Evolutionary conservation across 495 filamentous ascomycete genomes (phyloP), one percentile per base, ranked within the genome.

Genomic region (Daldinia concentrica): DNA sequence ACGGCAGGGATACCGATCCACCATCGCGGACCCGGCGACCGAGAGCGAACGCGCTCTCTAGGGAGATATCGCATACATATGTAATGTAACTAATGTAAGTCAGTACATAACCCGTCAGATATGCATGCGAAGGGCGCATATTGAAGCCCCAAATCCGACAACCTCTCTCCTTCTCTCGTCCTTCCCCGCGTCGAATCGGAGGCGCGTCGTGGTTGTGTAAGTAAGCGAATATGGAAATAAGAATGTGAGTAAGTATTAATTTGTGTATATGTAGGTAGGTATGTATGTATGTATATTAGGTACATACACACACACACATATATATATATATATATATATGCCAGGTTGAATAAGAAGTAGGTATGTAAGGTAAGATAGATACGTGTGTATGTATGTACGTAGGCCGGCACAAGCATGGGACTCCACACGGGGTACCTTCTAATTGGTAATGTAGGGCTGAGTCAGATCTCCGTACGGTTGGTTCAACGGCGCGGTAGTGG

Each of bases 401-500:
- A 9, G 48, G 48, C 27, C 26, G 26, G 50, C 15, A 24, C 1
- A 30, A 29, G 22, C 41, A 43, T 63, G 59, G 26, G 19, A 30
- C 36, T 34, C 41, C 60, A 51, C 68, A 52, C 55, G 56, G 36
- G 39, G 68, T 62, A 58, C 63, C 63, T 34, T 52, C 41, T 66
- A 63, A 71, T 66, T 66, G 63, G 68, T 71, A 71, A 55, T 58
- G 58, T 71, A 71, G 63, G 68, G 68, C 68, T 71, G 68, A 71
- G 68, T 71, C 62, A 71, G 68, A 71, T 71, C 68, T 43, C 32
- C 24, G 45, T 50, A 34, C 36, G 5, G 54, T 12, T 58, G 50
- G 50, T 15, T 36, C 12, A 14, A 36, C 17, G 27, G 30, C 29
- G 54, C 29, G 29, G 54, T 5, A 57, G 12, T 22, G 29, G 30